Conservation (phyloP, 345 rosid species). For the Microcos paniculata region DNA sequence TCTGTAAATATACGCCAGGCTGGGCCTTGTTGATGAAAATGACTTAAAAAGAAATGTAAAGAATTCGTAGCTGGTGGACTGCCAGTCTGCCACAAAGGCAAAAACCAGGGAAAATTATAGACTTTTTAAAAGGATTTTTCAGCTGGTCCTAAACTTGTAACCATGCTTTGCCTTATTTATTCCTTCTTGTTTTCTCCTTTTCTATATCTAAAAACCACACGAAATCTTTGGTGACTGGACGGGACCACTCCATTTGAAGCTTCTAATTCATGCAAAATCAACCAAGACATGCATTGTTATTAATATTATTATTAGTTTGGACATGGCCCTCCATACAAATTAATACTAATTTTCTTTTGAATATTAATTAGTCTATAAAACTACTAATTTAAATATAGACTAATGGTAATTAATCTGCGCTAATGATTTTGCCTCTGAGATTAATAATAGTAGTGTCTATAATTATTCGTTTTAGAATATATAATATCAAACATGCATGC, state of each 20-base stretch:
- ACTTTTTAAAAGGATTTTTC: background rate
- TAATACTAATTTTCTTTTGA: too few species aligned
- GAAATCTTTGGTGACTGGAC: background rate
- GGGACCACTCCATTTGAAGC: background rate
- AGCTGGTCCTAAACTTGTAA: background rate
- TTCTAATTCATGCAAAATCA: background rate
- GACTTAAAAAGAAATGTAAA: background rate
- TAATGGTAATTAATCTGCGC: too few species aligned
- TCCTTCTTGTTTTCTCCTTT: too few species aligned
- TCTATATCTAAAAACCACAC: too few species aligned
- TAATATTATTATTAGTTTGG: too few species aligned
- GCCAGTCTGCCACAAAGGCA: background rate
- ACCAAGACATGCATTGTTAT: background rate
- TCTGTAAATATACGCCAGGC: background rate
- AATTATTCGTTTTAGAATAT: too few species aligned
- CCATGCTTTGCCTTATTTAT: background rate
- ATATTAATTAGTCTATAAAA: too few species aligned
- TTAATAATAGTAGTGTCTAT: too few species aligned
- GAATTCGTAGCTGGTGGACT: background rate
- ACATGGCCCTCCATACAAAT: background rate
- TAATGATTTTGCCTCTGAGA: too few species aligned
- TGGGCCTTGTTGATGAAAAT: background rate
- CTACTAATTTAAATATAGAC: too few species aligned
- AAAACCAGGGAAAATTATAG: too few species aligned
- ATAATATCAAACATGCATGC: too few species aligned